Percentiles rank a stretch among this genome's conserved stretches.
Conservation (phyloP, 306 rosid genomes). For the Lagenaria siceraria region DNA sequence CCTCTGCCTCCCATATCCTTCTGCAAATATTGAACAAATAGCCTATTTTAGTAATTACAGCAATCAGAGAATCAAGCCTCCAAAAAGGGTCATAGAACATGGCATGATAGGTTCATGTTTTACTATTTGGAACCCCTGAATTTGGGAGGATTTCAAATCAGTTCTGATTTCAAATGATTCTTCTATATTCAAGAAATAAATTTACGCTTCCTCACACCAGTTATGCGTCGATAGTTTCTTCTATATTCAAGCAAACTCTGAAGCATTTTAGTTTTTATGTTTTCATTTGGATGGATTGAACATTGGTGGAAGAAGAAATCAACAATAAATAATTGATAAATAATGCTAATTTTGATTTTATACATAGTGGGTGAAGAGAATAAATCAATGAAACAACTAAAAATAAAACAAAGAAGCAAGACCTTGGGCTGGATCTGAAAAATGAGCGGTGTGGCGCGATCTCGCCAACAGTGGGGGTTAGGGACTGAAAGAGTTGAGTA, state of each 20-base stretch:
- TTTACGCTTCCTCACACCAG: neutral
- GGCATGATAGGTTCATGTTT: neutral
- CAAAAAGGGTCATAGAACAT: neutral
- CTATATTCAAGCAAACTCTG: neutral
- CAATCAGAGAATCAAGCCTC: neutral
- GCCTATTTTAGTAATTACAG: neutral
- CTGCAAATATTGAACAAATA: neutral
- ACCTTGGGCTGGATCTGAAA: neutral
- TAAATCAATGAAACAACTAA: neutral
- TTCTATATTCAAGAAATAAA: neutral
- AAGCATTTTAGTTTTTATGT: too few relatives aligned
- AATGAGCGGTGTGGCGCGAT: neutral
- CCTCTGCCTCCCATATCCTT: constrained; percentile 8
- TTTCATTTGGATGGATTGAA: neutral
- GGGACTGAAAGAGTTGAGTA: neutral
- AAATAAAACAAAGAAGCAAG: too few relatives aligned
- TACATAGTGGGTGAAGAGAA: neutral
- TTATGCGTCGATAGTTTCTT: neutral
- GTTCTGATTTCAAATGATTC: neutral
- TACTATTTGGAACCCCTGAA: neutral
- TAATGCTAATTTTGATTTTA: neutral
- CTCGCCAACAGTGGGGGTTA: neutral
- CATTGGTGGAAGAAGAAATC: neutral
- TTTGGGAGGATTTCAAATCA: neutral
- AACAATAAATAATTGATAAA: too few relatives aligned